These are phyloP conservation scores for Candida hispaniensis DNA, from an alignment of 805 yeast species.

Conservation along the genomic window DNA sequence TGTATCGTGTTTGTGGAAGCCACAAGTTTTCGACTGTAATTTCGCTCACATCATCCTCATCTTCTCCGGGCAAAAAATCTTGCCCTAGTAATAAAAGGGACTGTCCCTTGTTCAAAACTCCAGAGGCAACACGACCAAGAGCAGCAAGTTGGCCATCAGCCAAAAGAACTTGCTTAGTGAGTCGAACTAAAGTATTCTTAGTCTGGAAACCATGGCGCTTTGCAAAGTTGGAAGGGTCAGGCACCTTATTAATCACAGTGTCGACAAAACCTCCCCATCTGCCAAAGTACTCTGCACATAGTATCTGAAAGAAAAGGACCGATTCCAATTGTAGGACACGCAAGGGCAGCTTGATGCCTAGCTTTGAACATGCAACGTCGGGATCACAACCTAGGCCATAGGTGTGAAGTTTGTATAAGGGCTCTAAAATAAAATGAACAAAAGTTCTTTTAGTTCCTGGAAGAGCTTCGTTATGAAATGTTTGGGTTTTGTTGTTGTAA, in stretches of 20 bases:
- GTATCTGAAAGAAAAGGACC: constrained; percentile 43
- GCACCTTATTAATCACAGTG: constrained; percentile 27
- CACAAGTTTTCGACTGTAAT: constrained; percentile 29
- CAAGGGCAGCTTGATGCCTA: constrained; percentile 30
- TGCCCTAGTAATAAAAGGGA: constrained; percentile 49
- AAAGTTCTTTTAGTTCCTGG: constrained; percentile 36
- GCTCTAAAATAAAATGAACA: constrained; percentile 49
- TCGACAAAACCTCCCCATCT: constrained; percentile 44
- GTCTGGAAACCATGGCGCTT: constrained; percentile 28
- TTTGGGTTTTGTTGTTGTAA: constrained; percentile 35
- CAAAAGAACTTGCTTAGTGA: constrained; percentile 47
- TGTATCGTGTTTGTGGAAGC: constrained; percentile 63
- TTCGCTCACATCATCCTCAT: constrained; percentile 41
- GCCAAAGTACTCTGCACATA: constrained; percentile 47
- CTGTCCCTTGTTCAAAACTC: constrained; percentile 41
- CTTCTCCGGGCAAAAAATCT: constrained; percentile 37
- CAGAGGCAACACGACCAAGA: constrained; percentile 52
- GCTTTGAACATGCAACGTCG: constrained; percentile 27
- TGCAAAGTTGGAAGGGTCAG: constrained; percentile 7
- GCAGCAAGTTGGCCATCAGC: constrained; percentile 46
- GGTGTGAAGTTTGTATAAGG: constrained; percentile 7
- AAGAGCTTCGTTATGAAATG: constrained; percentile 34
- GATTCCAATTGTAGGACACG: constrained; percentile 39
- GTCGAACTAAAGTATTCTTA: constrained; percentile 43
- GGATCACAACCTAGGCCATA: constrained; percentile 28